Evolutionary conservation across 352 stramenopile species (phyloP), one percentile per base, ranked within the genome.

Genomic region (Peronosclerospora sorghi): DNA sequence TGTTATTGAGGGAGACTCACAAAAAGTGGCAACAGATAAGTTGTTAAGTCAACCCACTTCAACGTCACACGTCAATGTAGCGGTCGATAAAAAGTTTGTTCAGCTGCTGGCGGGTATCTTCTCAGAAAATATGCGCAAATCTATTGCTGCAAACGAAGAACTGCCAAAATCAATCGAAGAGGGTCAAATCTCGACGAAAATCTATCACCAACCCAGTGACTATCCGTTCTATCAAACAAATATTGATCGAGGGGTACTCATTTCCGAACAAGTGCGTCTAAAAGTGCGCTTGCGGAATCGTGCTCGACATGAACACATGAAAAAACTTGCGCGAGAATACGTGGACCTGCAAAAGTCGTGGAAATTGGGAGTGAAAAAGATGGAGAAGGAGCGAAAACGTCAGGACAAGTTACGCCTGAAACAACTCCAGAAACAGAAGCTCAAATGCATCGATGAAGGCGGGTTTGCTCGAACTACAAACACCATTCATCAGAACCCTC

Each of bases 371-470:
- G 76, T 93, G 21, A 93, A 91, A 48, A 84, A 72, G 43, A 67
- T 93, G 38, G 81, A 93, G 46, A 93, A 93, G 45, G 81, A 88
- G 40, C 70, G 78, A 10, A 93, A 93, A 41, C 73, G 76, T 1
- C 75, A 87, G 54, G 78, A 89, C 34, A 93, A 93, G 39, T 35
- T 83, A 18, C 68, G 78, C 4, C 62, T 51, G 26, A 93, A 93
- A 43, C 73, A 75, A 43, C 73, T 89, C 27, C 51, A 68, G n/a
- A 79, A 81, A 12, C 57, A 70, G 26, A 54, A 40, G 30, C 19
- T 58, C 27, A 62, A 48, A 51, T 65, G 2, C 34, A 43, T 59
- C 30, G 35, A 40, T 26, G 55, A 58, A 24, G 51, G 36, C 52
- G 56, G 54, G 19, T 55, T 55, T 12, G 53, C 60, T 18, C 53